Percentiles rank a stretch among this genome's conserved stretches.
Conservation (phyloP, 306 rosid genomes). For the Vigna nakashimae region DNA sequence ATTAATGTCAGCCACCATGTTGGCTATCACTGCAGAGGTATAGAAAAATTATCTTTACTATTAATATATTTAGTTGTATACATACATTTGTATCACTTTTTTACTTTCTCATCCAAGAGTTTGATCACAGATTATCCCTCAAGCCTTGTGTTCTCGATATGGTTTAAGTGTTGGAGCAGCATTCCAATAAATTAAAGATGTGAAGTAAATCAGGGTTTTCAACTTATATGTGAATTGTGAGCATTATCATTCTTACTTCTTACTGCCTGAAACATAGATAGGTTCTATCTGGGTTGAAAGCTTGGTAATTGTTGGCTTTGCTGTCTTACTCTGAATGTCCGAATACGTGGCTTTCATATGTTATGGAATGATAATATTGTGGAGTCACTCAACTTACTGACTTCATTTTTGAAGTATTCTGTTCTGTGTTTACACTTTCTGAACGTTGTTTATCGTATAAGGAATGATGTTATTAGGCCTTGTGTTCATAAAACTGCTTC, state of each 20-base stretch:
- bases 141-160: slow-evolving; percentile 48
- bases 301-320: background rate
- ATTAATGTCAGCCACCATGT: slow-evolving; percentile 25
- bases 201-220: background rate
- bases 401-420: background rate
- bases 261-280: background rate
- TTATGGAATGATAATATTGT: background rate
- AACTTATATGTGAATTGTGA: background rate
- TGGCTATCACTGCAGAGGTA: slow-evolving; percentile 46
- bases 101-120: slow-evolving; percentile 16
- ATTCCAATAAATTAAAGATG: background rate
- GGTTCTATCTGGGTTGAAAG: background rate
- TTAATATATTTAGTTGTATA: background rate
- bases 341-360: background rate
- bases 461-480: background rate
- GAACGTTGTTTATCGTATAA: background rate
- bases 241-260: no score
- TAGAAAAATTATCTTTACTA: background rate
- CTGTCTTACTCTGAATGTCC: background rate
- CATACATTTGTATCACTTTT: background rate
- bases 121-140: slow-evolving; percentile 48
- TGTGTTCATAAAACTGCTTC: background rate
- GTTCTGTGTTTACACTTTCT: background rate
- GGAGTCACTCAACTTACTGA: background rate
- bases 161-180: slow-evolving; percentile 50